phyloP scores from a whole-genome alignment of 768 basidiomycete genomes.

The Ramaria sp. region DNA sequence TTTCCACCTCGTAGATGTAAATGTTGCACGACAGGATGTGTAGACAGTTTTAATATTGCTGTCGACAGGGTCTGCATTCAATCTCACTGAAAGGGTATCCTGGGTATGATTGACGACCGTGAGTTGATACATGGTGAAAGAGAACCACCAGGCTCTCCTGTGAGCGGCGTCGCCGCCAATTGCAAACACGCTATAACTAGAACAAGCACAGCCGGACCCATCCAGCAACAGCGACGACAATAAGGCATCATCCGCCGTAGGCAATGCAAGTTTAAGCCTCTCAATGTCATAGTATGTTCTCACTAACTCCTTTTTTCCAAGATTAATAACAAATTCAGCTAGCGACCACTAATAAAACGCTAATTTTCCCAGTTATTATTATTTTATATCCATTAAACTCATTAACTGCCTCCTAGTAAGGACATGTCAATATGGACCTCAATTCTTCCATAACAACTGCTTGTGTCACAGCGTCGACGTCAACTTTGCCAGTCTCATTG shows the following conservation, averaged over 20 bases:
- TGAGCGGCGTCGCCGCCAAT: no score
- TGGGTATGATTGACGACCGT: background rate
- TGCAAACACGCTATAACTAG: no score
- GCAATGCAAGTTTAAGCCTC: no score
- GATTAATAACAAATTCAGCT: no score
- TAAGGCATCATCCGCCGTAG: no score
- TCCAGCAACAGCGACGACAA: no score
- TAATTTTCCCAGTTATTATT: no score
- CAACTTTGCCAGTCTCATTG: background rate
- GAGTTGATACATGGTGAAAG: background rate
- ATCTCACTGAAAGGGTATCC: constrained; percentile 1
- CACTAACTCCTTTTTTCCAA: no score
- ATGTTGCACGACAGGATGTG: background rate
- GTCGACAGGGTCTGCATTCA: background rate
- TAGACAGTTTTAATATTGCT: background rate
- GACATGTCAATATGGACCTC: background rate
- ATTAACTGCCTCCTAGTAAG: background rate
- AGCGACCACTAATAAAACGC: no score
- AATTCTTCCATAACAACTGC: background rate
- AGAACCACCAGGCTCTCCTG: background rate
- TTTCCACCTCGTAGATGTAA: background rate
- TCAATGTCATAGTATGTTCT: no score
- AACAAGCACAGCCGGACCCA: no score
- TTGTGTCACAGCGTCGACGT: background rate
- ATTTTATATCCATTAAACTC: no score